Evolutionary conservation across 768 basidiomycete species (phyloP).

Genomic region (Coprinopsis marcescibilis): DNA sequence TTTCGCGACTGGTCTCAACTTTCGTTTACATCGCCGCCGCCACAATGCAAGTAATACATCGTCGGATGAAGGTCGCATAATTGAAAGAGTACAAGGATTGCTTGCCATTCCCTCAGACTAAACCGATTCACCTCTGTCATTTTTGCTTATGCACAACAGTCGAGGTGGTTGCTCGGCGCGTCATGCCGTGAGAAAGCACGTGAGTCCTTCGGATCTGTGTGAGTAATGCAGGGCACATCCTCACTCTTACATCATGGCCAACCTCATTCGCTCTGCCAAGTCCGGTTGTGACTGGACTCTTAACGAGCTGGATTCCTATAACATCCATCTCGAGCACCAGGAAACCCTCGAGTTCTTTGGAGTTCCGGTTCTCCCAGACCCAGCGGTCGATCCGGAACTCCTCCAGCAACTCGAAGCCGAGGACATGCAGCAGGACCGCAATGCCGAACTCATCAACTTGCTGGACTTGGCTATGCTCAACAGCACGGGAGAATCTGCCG

Average conservation of each 20-base stretch:
- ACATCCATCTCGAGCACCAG: conserved; percentile 17
- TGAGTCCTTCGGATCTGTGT: too few species aligned
- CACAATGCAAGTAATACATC: too few species aligned
- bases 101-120: too few species aligned
- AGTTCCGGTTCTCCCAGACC: conserved; percentile 15
- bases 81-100: too few species aligned
- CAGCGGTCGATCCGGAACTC: conserved; percentile 11
- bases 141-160: too few species aligned
- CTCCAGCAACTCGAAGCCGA: conserved; percentile 5
- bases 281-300: conserved; percentile 23
- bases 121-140: too few species aligned
- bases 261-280: conserved; percentile 24
- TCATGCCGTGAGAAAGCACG: too few species aligned
- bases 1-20: too few species aligned
- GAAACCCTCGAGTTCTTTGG: conserved; percentile 22
- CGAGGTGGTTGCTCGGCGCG: too few species aligned
- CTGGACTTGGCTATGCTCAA: conserved; percentile 8
- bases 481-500: conserved; percentile 24
- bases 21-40: too few species aligned
- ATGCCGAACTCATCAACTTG: conserved; percentile 8
- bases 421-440: conserved; percentile 10
- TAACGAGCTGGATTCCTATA: conserved; percentile 21
- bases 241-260: conserved; percentile 19
- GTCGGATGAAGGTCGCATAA: too few species aligned
- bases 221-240: too few species aligned